Evolutionary conservation across 1,284 basidiomycete genomes (phyloP).

Genomic region (Marasmius oreades): DNA sequence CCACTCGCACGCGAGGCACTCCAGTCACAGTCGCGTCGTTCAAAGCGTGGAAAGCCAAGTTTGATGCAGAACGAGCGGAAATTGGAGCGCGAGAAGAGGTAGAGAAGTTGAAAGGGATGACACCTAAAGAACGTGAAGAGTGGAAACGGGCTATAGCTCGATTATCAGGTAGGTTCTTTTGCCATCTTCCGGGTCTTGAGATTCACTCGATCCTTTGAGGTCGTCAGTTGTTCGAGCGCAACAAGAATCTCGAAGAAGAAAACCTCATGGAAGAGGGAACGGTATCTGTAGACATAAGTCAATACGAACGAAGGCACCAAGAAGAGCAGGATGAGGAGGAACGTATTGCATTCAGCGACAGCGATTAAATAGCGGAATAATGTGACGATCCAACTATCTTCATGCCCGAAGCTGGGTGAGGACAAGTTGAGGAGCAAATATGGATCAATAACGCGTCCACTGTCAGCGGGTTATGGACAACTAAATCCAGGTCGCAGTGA

Average conservation of each 20-base stretch:
- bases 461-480: background rate
- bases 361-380: conserved; percentile 46
- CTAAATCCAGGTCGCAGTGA: no score
- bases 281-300: conserved; percentile 81
- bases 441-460: no score
- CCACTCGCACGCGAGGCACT: conserved; percentile 85
- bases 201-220: conserved; percentile 42
- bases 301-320: conserved; percentile 71
- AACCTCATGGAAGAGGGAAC: conserved; percentile 78
- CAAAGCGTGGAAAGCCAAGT: conserved; percentile 75
- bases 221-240: conserved; percentile 84
- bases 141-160: conserved; percentile 65
- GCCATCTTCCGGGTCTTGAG: background rate
- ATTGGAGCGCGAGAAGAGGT: conserved; percentile 75
- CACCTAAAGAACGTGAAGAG: conserved; percentile 89
- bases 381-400: background rate
- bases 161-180: conserved; percentile 55
- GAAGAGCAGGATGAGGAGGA: conserved; percentile 59
- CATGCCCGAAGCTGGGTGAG: no score
- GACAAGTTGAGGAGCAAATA: background rate
- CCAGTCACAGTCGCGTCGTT: conserved; percentile 85
- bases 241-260: conserved; percentile 76
- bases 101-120: conserved; percentile 73
- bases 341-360: conserved; percentile 74
- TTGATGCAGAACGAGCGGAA: conserved; percentile 63